These are phyloP conservation scores for Fraxinus velutina DNA, from an alignment of 305 asterid genomes.

Conservation along the genomic window DNA sequence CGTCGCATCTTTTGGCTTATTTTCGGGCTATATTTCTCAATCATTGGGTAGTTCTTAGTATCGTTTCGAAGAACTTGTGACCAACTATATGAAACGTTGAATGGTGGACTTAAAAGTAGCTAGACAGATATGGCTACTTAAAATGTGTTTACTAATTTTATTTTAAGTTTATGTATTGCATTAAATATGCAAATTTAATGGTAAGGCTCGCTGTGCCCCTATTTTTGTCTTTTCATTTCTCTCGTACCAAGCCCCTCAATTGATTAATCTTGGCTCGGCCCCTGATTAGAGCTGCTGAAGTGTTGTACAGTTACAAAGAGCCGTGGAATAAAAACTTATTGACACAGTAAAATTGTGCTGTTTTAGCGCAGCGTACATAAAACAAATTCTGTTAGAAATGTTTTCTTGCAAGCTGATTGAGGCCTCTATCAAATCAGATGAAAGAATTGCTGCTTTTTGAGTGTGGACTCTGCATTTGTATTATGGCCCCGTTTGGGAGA, in stretches of 20 bases:
- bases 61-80: background rate
- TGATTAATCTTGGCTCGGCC: background rate
- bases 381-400: background rate
- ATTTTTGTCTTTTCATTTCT: background rate
- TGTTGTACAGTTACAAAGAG: background rate
- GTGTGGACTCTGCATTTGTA: background rate
- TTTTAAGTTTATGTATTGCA: background rate
- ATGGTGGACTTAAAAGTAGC: background rate
- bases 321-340: background rate
- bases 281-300: background rate
- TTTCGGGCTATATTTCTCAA: background rate
- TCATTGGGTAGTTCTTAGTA: background rate
- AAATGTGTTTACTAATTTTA: background rate
- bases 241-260: background rate
- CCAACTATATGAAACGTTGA: background rate
- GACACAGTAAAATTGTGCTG: background rate
- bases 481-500: background rate
- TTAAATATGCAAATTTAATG: background rate
- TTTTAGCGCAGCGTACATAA: background rate
- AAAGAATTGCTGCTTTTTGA: background rate
- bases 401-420: slow-evolving; percentile 7
- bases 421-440: background rate
- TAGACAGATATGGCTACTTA: background rate
- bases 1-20: background rate
- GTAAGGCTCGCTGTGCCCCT: background rate